Conservation (phyloP, 1,139 yeast species). For the Yamadazyma triangularis region DNA sequence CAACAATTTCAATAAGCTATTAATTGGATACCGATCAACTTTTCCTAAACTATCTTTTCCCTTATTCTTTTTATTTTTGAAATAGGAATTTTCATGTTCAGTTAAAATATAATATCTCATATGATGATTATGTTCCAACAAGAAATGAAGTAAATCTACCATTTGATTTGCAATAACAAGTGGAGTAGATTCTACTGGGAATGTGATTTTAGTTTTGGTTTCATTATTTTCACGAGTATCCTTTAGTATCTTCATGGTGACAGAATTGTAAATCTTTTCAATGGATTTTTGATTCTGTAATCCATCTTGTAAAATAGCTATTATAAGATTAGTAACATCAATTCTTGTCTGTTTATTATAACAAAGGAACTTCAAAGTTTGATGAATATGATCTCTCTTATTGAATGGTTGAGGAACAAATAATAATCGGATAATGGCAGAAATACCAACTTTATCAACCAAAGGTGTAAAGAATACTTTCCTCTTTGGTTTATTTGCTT, state of each 20-base stretch:
- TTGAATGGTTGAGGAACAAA: constrained; percentile 70
- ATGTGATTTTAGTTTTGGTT: constrained; percentile 19
- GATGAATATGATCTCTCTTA: constrained; percentile 64
- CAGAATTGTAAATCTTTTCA: constrained; percentile 60
- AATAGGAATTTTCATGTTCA: constrained; percentile 67
- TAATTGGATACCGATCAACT: constrained; percentile 63
- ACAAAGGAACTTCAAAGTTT: constrained; percentile 64
- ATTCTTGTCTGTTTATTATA: constrained; percentile 73
- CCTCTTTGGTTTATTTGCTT: constrained; percentile 13
- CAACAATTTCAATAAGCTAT: constrained; percentile 57
- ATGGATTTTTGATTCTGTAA: constrained; percentile 55
- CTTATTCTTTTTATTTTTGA: constrained; percentile 40
- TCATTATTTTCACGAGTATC: constrained; percentile 3
- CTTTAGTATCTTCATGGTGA: constrained; percentile 35
- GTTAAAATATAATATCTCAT: constrained; percentile 73
- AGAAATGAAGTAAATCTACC: constrained; percentile 67
- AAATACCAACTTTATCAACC: constrained; percentile 72
- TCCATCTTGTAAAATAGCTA: constrained; percentile 75
- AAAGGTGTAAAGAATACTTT: constrained; percentile 58
- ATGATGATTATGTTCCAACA: constrained; percentile 66
- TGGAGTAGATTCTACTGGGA: constrained; percentile 66
- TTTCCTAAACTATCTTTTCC: constrained; percentile 28
- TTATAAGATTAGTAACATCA: constrained; percentile 68
- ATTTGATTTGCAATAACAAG: constrained; percentile 71
- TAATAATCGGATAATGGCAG: constrained; percentile 64